Evolutionary conservation across 1,139 yeast genomes (phyloP), one percentile per base, ranked within the genome.

Genomic region (Yamadazyma pseudoaaseri): DNA sequence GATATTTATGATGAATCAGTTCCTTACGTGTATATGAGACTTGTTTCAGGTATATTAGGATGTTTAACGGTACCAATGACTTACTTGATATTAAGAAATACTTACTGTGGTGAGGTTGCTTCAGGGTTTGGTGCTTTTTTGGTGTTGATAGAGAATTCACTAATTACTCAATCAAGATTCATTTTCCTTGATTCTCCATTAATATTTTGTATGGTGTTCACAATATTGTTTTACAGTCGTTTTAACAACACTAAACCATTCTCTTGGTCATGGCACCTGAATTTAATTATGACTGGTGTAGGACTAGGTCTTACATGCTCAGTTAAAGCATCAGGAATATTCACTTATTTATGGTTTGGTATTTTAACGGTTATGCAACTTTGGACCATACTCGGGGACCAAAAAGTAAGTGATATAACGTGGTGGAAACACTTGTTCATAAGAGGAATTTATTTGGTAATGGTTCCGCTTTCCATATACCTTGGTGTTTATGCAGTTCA

Each of bases 311-410:
- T 75, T 4, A 52, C 73, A 0, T 52, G 74, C 0, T 65, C 85
- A 1, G 65, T 77, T 2, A 75, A 79, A 41, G 64, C 70, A 51
- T 58, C 76, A 0, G 94, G 90, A 0, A 22, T 72, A 2, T 68
- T 70, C 38, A 72, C 83, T 0, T 49, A 72, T 33, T 36, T 54
- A 0, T 83, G 86, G 83, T 56, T 79, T 3, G 56, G 68, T 0
- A 9, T 60, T 0, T 48, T 80, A 9, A 51, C 71, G 0, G 31
- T 56, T 0, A 45, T 63, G 26, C 75, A 76, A 33, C 48, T 76
- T 13, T 84, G 90, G 87, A 53, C 56, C 35, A 44, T 70, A 5
- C 48, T 78, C 13, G 86, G 85, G 3, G 92, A 86, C 54, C 46
- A 79, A 26, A 58, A 58, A 2, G 57, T 78, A 2, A 29, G 67